Percentiles rank a stretch among this genome's conserved stretches.
phyloP scores from a whole-genome alignment of 495 filamentous ascomycete species.

The Usnea hakonensis region DNA sequence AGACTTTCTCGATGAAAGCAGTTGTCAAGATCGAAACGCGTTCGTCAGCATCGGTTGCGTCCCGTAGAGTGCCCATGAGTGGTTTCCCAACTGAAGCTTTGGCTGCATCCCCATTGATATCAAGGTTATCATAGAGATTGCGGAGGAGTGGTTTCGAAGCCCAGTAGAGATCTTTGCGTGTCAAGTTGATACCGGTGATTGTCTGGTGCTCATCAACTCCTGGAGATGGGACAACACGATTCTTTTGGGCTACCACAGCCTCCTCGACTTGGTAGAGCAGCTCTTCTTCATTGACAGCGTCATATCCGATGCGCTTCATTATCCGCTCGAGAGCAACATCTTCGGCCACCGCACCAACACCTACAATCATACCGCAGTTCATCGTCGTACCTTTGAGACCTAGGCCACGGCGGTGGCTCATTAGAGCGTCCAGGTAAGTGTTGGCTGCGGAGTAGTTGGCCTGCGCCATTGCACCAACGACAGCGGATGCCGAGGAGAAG shows the following conservation, averaged over 20 bases:
- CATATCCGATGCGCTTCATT: slow-evolving; percentile 22
- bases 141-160: slow-evolving; percentile 19
- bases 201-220: slow-evolving; percentile 22
- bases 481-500: slow-evolving; percentile 28
- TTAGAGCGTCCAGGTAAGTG: slow-evolving; percentile 41
- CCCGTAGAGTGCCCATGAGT: slow-evolving; percentile 11
- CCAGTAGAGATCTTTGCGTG: slow-evolving; percentile 26
- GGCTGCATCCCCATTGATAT: slow-evolving; percentile 16
- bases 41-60: slow-evolving; percentile 11
- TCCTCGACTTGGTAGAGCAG: slow-evolving; percentile 29
- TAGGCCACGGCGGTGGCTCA: slow-evolving; percentile 32
- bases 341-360: slow-evolving; percentile 37
- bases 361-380: slow-evolving; percentile 37
- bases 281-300: slow-evolving; percentile 26
- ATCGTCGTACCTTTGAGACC: slow-evolving; percentile 35
- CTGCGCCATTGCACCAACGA: slow-evolving; percentile 34
- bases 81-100: slow-evolving; percentile 5
- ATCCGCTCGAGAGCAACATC: slow-evolving; percentile 15
- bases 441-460: slow-evolving; percentile 41
- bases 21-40: slow-evolving; percentile 14
- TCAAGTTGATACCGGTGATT: slow-evolving; percentile 23
- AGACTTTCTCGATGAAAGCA: slow-evolving; percentile 27
- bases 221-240: background rate
- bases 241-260: slow-evolving; percentile 17
- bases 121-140: slow-evolving; percentile 24